Conservation (phyloP, 495 filamentous ascomycete genomes). For the Hypoxylon cercidicola region DNA sequence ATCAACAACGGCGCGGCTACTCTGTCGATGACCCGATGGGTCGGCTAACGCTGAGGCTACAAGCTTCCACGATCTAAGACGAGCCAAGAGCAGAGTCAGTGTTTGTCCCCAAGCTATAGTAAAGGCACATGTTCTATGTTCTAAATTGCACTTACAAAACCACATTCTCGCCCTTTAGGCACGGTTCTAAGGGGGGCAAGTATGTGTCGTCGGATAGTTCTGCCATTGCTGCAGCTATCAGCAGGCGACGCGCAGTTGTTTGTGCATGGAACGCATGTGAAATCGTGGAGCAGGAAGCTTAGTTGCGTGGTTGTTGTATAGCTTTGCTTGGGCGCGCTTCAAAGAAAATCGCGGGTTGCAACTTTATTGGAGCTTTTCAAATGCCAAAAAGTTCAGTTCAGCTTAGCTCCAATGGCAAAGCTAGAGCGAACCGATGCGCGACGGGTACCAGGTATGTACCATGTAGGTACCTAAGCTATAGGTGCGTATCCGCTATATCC, state of each 20-base stretch:
- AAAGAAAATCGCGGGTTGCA: conserved; percentile 29
- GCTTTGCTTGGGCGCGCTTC: conserved; percentile 38
- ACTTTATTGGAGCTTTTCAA: conserved; percentile 14
- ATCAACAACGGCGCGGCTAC: conserved; percentile 60
- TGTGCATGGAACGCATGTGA: conserved; percentile 48
- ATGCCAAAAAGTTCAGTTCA: conserved; percentile 3
- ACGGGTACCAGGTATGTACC: neutral
- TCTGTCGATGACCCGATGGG: conserved; percentile 57
- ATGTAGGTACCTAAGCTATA: neutral
- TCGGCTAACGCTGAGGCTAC: conserved; percentile 73
- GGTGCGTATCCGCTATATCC: neutral
- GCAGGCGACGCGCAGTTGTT: conserved; percentile 53
- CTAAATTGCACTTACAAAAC: conserved; percentile 51
- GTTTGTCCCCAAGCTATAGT: neutral
- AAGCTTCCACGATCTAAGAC: conserved; percentile 77
- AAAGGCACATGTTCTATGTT: conserved; percentile 11
- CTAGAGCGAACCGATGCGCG: neutral
- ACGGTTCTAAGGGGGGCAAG: conserved; percentile 59
- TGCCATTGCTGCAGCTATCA: conserved; percentile 75
- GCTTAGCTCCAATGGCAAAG: neutral
- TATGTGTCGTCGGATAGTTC: conserved; percentile 60
- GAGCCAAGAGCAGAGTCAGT: conserved; percentile 39
- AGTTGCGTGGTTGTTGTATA: conserved; percentile 1
- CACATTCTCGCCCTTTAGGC: conserved; percentile 55
- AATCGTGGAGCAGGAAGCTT: conserved; percentile 18